A percentile compares a stretch with the other conserved stretches of the same genome.
phyloP scores from a whole-genome alignment of 2,329 filamentous ascomycete genomes.

The Raffaelea arxii region DNA sequence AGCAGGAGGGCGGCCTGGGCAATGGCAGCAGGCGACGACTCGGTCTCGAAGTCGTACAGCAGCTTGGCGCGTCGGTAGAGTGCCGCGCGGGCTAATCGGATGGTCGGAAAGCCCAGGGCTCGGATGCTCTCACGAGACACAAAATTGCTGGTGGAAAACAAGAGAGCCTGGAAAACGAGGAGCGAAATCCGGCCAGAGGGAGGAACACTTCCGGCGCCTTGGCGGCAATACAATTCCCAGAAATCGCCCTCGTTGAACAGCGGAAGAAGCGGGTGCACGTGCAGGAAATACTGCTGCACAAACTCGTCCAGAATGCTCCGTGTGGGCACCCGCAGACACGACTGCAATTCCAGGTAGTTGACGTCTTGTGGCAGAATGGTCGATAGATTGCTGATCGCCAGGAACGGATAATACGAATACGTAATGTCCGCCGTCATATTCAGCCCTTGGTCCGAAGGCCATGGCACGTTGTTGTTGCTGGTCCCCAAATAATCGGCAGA shows the following conservation, averaged over 20 bases:
- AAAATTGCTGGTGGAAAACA: conserved; percentile 22
- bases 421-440: conserved; percentile 10
- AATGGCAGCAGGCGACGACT: conserved; percentile 29
- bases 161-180: conserved; percentile 34
- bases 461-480: not conserved
- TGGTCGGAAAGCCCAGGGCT: conserved; percentile 10
- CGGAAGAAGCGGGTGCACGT: conserved; percentile 35
- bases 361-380: conserved; percentile 34
- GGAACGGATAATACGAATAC: conserved; percentile 34
- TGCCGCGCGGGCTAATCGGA: conserved; percentile 8
- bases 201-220: conserved; percentile 13
- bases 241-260: conserved; percentile 36
- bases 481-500: too few species aligned
- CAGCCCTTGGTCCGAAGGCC: conserved; percentile 5
- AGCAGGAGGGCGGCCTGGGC: conserved; percentile 33
- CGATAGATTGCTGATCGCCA: conserved; percentile 26
- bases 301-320: conserved; percentile 34
- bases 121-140: conserved; percentile 11
- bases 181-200: conserved; percentile 24
- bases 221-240: conserved; percentile 31
- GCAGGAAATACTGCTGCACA: conserved; percentile 36
- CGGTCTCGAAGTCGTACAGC: conserved; percentile 35
- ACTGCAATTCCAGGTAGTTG: conserved; percentile 34
- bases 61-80: conserved; percentile 13
- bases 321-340: conserved; percentile 34